These are phyloP conservation scores for Dillenia suffruticosa DNA, from an alignment of 164 flowering plant genomes.

Conservation along the genomic window DNA sequence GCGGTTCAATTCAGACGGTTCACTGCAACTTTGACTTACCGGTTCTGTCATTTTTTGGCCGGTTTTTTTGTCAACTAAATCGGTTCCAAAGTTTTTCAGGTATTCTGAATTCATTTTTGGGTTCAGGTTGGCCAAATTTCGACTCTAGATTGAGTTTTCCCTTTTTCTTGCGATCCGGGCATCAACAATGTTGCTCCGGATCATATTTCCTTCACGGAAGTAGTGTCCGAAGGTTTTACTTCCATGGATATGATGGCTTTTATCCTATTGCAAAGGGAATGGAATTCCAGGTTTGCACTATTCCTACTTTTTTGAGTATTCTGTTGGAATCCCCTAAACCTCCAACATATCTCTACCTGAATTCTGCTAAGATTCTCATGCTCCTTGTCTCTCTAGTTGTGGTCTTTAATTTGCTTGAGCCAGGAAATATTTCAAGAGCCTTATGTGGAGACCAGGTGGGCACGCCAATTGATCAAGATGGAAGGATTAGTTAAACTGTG, in stretches of 20 bases:
- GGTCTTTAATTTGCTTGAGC: conserved; percentile 19
- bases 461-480: conserved; percentile 12
- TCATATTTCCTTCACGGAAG: no score
- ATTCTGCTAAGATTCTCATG: not conserved
- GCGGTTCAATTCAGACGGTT: no score
- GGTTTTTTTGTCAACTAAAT: no score
- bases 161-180: no score
- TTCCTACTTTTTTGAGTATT: not conserved
- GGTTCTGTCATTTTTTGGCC: no score
- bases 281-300: conserved; percentile 17
- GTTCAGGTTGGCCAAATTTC: no score
- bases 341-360: not conserved
- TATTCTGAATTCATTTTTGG: no score
- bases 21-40: no score
- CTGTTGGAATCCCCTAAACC: not conserved
- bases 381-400: conserved; percentile 9
- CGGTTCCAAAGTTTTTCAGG: no score
- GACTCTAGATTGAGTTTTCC: no score
- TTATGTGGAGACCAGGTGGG: conserved; percentile 15
- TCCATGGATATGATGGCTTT: conserved; percentile 18
- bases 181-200: no score
- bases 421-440: conserved; percentile 18
- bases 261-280: conserved; percentile 15
- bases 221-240: conserved; percentile 9
- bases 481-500: conserved; percentile 5